Evolutionary conservation across 352 stramenopile species (phyloP).

Genomic region (Globisporangium parvum): DNA sequence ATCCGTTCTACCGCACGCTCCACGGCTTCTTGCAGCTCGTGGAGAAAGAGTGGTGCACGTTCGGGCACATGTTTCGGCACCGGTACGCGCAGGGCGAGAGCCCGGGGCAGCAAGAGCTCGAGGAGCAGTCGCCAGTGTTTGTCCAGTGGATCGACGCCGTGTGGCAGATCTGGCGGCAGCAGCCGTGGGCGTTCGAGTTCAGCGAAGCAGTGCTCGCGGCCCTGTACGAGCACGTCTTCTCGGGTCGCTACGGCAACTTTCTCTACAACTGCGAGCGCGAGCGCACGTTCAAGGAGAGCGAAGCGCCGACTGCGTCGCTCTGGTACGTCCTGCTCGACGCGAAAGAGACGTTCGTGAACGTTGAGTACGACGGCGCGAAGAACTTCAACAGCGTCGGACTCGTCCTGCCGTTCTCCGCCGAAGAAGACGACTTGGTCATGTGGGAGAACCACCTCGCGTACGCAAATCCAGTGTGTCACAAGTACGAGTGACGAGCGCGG

Average conservation of each 20-base stretch:
- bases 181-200: conserved; percentile 98
- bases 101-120: conserved; percentile 90
- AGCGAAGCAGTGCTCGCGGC: conserved; percentile 89
- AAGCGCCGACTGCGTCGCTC: conserved; percentile 56
- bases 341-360: conserved; percentile 69
- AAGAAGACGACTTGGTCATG: conserved; percentile 79
- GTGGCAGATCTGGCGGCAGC: conserved; percentile 96
- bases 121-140: conserved; percentile 98
- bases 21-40: conserved; percentile 94
- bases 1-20: conserved; percentile 97
- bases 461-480: conserved; percentile 80
- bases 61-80: conserved; percentile 98
- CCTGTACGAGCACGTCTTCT: conserved; percentile 96
- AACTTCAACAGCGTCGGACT: conserved; percentile 85
- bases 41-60: conserved; percentile 99
- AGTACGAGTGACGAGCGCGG: conserved; percentile 51
- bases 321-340: conserved; percentile 62
- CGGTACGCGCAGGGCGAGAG: conserved; percentile 94
- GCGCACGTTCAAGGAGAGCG: conserved; percentile 53
- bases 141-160: conserved; percentile 98
- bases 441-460: conserved; percentile 80
- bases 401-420: conserved; percentile 70
- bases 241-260: conserved; percentile 96
- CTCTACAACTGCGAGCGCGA: conserved; percentile 95
- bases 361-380: conserved; percentile 77